A percentile compares a stretch with the other conserved stretches of the same genome.
Evolutionary conservation across 192 early-diverging fungal genomes (phyloP).

Genomic region (Entophlyctis helioformis): DNA sequence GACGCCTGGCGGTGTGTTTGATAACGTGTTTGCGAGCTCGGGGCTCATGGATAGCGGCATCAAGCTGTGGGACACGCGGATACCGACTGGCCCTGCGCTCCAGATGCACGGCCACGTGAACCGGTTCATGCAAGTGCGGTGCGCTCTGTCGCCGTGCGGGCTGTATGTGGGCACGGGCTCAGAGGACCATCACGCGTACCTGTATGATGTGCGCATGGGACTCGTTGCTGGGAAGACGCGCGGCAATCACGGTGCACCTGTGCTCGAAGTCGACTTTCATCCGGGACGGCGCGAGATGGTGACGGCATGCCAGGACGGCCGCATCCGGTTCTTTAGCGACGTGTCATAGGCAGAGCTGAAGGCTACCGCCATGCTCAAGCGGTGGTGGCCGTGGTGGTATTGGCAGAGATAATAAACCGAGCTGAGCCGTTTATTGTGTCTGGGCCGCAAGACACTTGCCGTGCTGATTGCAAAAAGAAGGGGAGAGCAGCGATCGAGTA

Average conservation of each 20-base stretch:
- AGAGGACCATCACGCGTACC: constrained; percentile 26
- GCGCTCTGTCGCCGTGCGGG: constrained; percentile 19
- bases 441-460: too few relatives aligned
- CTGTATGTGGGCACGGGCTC: constrained; percentile 18
- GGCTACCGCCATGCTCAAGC: too few relatives aligned
- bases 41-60: constrained; percentile 15
- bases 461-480: too few relatives aligned
- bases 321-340: not conserved
- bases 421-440: too few relatives aligned
- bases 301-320: constrained; percentile 13
- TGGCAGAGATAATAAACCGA: too few relatives aligned
- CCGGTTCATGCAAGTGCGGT: constrained; percentile 11
- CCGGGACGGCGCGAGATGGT: constrained; percentile 1
- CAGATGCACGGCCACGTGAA: constrained; percentile 26
- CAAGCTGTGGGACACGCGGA: constrained; percentile 24
- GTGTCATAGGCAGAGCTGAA: too few relatives aligned
- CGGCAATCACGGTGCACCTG: constrained; percentile 15
- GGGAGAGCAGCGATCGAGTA: too few relatives aligned
- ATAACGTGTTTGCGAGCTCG: constrained; percentile 2
- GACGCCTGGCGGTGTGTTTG: not conserved
- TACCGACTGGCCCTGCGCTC: constrained; percentile 4
- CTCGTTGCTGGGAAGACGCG: constrained; percentile 3
- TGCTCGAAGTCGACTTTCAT: constrained; percentile 14
- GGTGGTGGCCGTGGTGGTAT: too few relatives aligned
- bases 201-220: constrained; percentile 20